Base-by-base conservation (phyloP, 352 stramenopile species). In the Globisporangium uncinulatum region DNA sequence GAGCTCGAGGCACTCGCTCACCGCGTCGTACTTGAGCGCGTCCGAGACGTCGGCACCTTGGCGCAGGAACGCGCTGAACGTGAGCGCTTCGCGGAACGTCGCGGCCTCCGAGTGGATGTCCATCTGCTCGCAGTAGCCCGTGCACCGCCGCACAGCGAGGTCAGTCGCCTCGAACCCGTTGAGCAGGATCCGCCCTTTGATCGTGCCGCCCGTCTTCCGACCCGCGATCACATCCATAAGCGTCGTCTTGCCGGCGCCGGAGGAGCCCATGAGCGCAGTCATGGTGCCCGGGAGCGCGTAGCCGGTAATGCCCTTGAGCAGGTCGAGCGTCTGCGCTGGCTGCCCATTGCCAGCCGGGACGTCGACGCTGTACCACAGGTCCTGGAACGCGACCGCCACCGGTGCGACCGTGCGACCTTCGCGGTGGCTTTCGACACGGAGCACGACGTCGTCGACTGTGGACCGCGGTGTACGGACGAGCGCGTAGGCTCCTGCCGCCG, bases 161-260 rank as follows among this genome's bases (percentile, higher is more conserved):
- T 86, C 73, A 2, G 70, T 70, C 6, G 76, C 76, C 21, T 76
- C 63, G 37, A 66, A 70, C 39, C 76, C 79, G 51, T 89, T 91
- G 6, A 76, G 63, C 15, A 86, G 55, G 37, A 96, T 84, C 14
- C 87, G 62, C 2, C 89, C 89, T 7, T 63, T 58, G 60, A 94
- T 86, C 11, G 55, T 79, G 24, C 95, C 94, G 15, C 62, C 75
- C 0, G 56, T 67, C 71, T 98, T 98, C 14, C 95, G 76, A 20
- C 95, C 73, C 4, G 93, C 89, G 54, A 98, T 94, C 8, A 98
- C 93, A 66, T 99, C 94, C 70, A 97, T 94, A 1, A 98, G 65
- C 6, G 95, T 98, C 15, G 92, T 97, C 63, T 98, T 98, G 19
- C 93, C 90, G 21, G 87, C 83, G 32, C 85, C 84, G 29, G 72